Base-by-base conservation (phyloP, 768 basidiomycete genomes). In the Boletus insuetus region DNA sequence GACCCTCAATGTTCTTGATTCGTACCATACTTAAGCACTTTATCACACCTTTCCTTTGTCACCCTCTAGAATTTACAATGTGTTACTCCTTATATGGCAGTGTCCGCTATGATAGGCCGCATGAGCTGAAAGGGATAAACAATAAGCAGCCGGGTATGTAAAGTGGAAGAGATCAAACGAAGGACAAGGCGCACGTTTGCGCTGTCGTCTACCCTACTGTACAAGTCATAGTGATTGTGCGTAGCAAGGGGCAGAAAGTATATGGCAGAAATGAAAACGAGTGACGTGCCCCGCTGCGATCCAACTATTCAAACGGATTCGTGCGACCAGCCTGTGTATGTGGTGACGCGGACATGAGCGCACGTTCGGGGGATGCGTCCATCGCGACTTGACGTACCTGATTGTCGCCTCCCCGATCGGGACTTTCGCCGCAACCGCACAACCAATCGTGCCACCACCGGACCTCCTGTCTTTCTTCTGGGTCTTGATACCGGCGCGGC, bases 371-470 rank as follows among this genome's bases (percentile, higher is more conserved):
- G 13, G 13, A 26, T 26, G 29, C 29, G 29, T 8, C 29, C 34
- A 35, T 35, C 14, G 34, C 34, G 6, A 35, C 14, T 35, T 14
- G 34, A 68, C 77, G 40, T 64, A 86, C 89, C 80, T 91, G 89
- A 58, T 79, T 69, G 50, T 90, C 84, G 6, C 86, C 87, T 42
- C 84, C 86, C 16, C 87, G 77, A 68, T 88, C 85, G 3, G 81
- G 74, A n/a, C 86, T 85, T 65, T 90, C 89, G 17, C 83, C 76
- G 60, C 88, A 89, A 13, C 89, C 89, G 68, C 89, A 91, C 57
- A 91, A 68, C 88, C 89, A 90, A 32, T 91, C 89, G 65, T 89
- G 89, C 89, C 89, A 91, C 89, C 89, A 91, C 56, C 80, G 73
- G 5, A 77, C 75, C 47, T 77, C 73, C 41, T 71, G 72, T 26